Base-by-base conservation (phyloP, 1,139 yeast genomes). In the Meyerozyma smithsonii region DNA sequence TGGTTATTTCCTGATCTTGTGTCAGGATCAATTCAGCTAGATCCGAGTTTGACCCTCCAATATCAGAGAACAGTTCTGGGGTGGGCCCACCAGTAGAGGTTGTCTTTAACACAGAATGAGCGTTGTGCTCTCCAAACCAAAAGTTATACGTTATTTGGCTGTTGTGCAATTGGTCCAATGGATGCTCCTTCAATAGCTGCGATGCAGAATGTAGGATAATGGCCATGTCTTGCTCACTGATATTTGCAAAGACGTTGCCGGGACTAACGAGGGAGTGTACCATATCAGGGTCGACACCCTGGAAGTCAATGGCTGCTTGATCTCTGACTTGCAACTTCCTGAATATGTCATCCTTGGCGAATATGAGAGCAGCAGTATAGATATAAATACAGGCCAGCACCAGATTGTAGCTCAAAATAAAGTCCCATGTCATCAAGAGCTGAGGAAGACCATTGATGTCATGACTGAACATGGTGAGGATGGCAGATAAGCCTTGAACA, bases 401-500 rank as follows among this genome's bases (percentile, higher is more conserved):
- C 1, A 79, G 66, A 15, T 64, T 65, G 40, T 73, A 65, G 26
- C 79, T 69, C 37, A 85, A 58, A 8, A 79, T 62, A 44, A 70
- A 77, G 55, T 84, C 94, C 78, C 89, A 84, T 4, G 86, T 55
- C 4, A 67, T 57, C 38, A 79, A 62, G 12, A 83, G 58, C 25
- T 77, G 76, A n/a, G 65, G 64, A 36, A 74, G 61, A 36, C 70
- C 66, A 16, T 64, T 57, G 24, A 84, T 53, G 47, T 88, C 92
- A 58, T 92, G 97, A 11, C 94, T 69, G 58, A 81, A 87, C 37
- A 87, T 52, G 0, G 97, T 88, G 36, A 92, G 67, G 1, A 90
- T 66, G 1, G 94, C 76, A 10, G 96, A 84, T 8, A 92, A 59
- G 0, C 88, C 86, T 42, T 61, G 75, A 51, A 74, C 84, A 44